Evolutionary conservation across 2,329 filamentous ascomycete species (phyloP), one percentile per base, ranked within the genome.

Genomic region (Xylaria arbuscula): DNA sequence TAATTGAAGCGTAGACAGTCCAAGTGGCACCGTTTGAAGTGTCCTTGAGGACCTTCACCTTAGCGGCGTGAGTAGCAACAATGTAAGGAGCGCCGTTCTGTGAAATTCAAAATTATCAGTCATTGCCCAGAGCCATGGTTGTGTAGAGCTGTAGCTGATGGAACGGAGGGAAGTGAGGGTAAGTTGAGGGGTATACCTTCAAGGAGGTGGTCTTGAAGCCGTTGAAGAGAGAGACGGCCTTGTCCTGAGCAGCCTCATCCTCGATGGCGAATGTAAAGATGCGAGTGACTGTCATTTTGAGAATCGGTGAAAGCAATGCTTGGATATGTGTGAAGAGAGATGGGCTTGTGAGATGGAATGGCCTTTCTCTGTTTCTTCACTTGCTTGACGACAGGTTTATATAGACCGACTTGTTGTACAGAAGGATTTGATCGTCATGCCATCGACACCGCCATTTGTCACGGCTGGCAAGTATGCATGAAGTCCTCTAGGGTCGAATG

Each of bases 371-470:
- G 38, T 38, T 55, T 47, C 1, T 17, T 55, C 8, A 10, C 7
- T 24, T 24, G 47, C 42, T 62, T 40, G 38, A 65, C 7, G 6
- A 40, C 32, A n/a, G 60, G 65, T 65, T 70, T 70, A 70, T 70
- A 70, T 70, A 70, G 62, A 70, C 65, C 38, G 42, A 62, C 8
- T 34, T 34, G 47, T 19, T 53, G 13, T 55, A 28, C 36, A 17
- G 22, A 54, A 59, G 62, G 68, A 65, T 68, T 68, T 67, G 67
- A 69, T 69, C 67, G 64, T 58, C 67, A 38, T 67, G 32, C 36
- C 36, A 65, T 32, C 61, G 62, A 64, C 65, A 68, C 65, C 62
- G 62, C 65, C 68, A 70, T 70, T 70, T 70, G 68, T 70, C 68
- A 70, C 36, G 42, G 15, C 61, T 32, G 13, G 48, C 34, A 56